Evolutionary conservation across 495 filamentous ascomycete genomes (phyloP), one percentile per base, ranked within the genome.

Genomic region (Beverwykella pulmonaria): DNA sequence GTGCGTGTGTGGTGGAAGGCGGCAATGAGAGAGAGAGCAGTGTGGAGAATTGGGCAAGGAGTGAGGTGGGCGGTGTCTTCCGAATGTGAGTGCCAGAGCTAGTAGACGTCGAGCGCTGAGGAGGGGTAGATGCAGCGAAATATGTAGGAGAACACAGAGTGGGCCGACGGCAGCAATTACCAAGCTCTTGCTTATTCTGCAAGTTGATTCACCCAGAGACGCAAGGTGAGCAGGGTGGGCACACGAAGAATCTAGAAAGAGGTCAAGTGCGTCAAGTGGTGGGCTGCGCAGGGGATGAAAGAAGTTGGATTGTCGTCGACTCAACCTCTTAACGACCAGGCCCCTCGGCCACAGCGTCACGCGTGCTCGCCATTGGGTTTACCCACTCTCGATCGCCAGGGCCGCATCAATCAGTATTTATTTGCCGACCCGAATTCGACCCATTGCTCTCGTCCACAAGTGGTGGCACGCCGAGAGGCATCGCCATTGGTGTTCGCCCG

Each of bases 81-180:
- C 53, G 59, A 50, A 26, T 49, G 46, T n/a, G n/a, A n/a, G 26
- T 61, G 41, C 39, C 2, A 61, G 52, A 62, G 60, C 34, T 36
- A 34, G 49, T 36, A 34, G 49, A 20, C 6, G 49, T 54, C 20
- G 30, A 59, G 53, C 20, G 49, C 49, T 44, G 34, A 70, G 63
- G 62, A 26, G 62, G 62, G 63, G 68, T 59, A 26, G 53, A 36
- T 63, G 63, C 68, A 62, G 67, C 62, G 15, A 62, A 39, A 66
- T 66, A 67, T 61, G 62, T 70, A 61, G 50, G 12, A 63, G 62
- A 48, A n/a, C 1, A 32, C 41, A 39, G 19, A 46, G 61, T 65
- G 68, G 68, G 63, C 68, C 68, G 52, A 53, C 63, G 10, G 27
- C 48, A 30, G 49, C 59, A 62, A 62, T 54, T 54, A 50, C 54